Base-by-base conservation (phyloP, 495 filamentous ascomycete species). In the Penicillium herquei region DNA sequence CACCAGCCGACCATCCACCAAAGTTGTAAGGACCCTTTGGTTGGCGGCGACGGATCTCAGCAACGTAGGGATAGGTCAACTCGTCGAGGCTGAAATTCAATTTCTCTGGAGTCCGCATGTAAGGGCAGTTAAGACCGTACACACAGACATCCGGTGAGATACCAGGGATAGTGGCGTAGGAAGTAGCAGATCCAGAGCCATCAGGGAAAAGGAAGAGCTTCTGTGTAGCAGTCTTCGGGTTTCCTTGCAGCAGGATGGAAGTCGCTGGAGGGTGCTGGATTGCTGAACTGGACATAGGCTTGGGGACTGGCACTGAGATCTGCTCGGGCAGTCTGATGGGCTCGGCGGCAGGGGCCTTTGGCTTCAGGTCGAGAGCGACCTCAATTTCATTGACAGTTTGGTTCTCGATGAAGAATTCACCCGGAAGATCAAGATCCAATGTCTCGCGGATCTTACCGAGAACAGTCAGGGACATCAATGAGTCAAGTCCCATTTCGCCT, bases 1-100 rank as follows among this genome's bases (percentile, higher is more conserved):
- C 92, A 48, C 92, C 92, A 8, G 91, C 91, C 17, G 87, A 91
- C 92, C 92, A 96, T 13, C 81, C 87, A 49, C 84, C 84, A 39
- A 87, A 70, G 62, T 81, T 75, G 68, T 87, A 87, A 5, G 84
- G 84, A 1, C 91, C 91, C 42, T 84, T 80, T 0, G 92, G 84
- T 72, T 91, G 79, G 33, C 89, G 84, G 55, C 89, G 83, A 9
- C 83, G 86, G 54, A 89, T 87, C 61, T 87, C 78, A 21, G 81
- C 79, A 11, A 87, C 72, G 57, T 84, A 86, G n/a, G 79, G 72
- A 14, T 76, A 72, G 17, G 82, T 82, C 32, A 84, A 69, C 64
- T 77, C 73, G 33, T 85, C 78, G 37, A 88, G 70, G 56, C 77
- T 77, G 71, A 77, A 78, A 37, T 70, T 78, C 57, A 78, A 78